Base-by-base conservation (phyloP, 257 asterid genomes). In the Eucommia ulmoides region DNA sequence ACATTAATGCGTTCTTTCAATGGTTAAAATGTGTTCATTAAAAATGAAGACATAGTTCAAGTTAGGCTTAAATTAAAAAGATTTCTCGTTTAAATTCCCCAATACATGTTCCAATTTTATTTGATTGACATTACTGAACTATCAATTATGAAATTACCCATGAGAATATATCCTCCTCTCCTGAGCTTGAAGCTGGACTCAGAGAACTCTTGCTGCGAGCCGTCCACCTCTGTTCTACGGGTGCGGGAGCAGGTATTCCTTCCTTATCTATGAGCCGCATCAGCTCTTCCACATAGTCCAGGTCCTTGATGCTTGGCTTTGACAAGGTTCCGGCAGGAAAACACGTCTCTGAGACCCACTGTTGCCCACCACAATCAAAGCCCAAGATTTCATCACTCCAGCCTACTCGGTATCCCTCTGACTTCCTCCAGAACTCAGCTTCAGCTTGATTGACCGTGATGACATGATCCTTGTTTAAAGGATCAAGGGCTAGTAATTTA, bases 361-460 rank as follows among this genome's bases (percentile, higher is more conserved):
- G 98, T 63, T 91, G 98, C 51, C 98, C 98, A 51, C 98, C 98
- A 45, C 98, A 91, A 68, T 91, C 96, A 38, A 86, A 91, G 47
- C 98, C 98, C 64, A 91, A 71, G 64, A 91, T 91, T 69, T 91
- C 98, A 41, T 91, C 96, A 38, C 94, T 91, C 94, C 94, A 86
- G 38, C 98, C 98, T 14, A 83, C 81, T 65, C 98, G 68, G 52
- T 80, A 91, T 23, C 98, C 96, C 79, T 86, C 96, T 2, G 94
- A 86, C 61, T 76, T 91, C 52, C 66, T 83, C 98, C 96, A 91
- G 64, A 65, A 91, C 19, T 91, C 96, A n/a, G 94, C 98, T 76
- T 91, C 98, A 10, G 93, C 98, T 75, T 76, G 79, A 64, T 86
- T 86, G 68, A 81, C 65, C 74, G 72, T 81, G 56, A 59, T 53